Conservation (phyloP, 371 early-diverging fungal species). For the Choanephora cucurbitarum region DNA sequence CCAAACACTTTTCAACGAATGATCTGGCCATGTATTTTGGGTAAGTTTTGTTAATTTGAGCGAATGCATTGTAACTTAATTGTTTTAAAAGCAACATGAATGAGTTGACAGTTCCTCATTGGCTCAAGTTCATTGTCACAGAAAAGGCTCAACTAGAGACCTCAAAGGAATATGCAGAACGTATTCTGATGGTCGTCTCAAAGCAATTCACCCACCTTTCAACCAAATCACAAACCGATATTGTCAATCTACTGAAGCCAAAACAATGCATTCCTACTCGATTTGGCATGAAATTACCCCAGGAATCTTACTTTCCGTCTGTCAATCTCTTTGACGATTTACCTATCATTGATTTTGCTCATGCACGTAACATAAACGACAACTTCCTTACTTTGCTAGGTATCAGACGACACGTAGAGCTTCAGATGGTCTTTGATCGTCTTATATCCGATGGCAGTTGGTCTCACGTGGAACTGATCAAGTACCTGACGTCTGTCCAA, state of each 20-base stretch:
- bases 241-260: slow-evolving; percentile 49
- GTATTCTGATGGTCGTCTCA: slow-evolving; percentile 55
- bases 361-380: slow-evolving; percentile 57
- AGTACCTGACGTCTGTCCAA: slow-evolving; percentile 76
- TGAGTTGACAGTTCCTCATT: slow-evolving; percentile 66
- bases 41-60: slow-evolving; percentile 17
- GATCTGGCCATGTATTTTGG: slow-evolving; percentile 63
- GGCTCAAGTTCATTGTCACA: slow-evolving; percentile 58
- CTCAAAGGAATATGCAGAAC: slow-evolving; percentile 67
- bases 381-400: slow-evolving; percentile 70
- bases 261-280: slow-evolving; percentile 75
- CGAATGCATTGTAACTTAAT: slow-evolving; percentile 5
- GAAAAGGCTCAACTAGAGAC: slow-evolving; percentile 52
- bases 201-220: slow-evolving; percentile 54
- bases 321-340: slow-evolving; percentile 87
- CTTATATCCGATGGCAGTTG: slow-evolving; percentile 80
- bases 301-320: slow-evolving; percentile 74
- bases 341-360: slow-evolving; percentile 63
- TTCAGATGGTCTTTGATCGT: slow-evolving; percentile 86
- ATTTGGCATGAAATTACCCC: slow-evolving; percentile 68
- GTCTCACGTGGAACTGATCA: slow-evolving; percentile 85
- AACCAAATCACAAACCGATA: slow-evolving; percentile 36
- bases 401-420: slow-evolving; percentile 86
- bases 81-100: slow-evolving; percentile 43
- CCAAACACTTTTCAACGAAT: slow-evolving; percentile 55